Evolutionary conservation across 306 rosid species (phyloP).

Genomic region (Geum urbanum): DNA sequence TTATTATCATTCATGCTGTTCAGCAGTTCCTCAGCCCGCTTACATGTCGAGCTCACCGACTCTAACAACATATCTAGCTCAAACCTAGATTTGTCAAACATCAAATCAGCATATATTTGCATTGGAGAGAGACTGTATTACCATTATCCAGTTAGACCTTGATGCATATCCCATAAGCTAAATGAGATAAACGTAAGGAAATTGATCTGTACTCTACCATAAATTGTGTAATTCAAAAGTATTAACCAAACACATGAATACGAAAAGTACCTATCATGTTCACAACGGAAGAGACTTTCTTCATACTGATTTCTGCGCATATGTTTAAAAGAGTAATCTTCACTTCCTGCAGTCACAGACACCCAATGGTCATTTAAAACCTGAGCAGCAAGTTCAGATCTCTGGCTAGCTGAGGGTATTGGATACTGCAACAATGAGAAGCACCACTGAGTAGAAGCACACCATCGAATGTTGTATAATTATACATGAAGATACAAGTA

Average conservation of each 20-base stretch:
- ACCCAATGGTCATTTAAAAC: constrained; percentile 98
- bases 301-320: constrained; percentile 98
- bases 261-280: constrained; percentile 81
- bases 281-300: constrained; percentile 93
- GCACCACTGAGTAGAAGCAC: constrained; percentile 24
- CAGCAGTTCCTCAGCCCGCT: constrained; percentile 79
- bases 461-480: constrained; percentile 10
- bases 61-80: constrained; percentile 97
- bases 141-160: neutral
- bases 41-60: constrained; percentile 84
- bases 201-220: neutral
- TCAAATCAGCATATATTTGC: constrained; percentile 19
- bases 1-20: constrained; percentile 60
- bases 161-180: neutral
- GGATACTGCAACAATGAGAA: constrained; percentile 71
- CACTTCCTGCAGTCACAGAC: constrained; percentile 98
- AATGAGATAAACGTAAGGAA: neutral
- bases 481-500: constrained; percentile 17
- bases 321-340: constrained; percentile 97
- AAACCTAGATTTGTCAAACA: constrained; percentile 52
- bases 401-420: constrained; percentile 79
- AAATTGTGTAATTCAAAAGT: neutral
- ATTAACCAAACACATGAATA: neutral
- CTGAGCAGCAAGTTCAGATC: constrained; percentile 82
- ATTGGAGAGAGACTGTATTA: neutral